Percentiles rank a stretch among this genome's conserved stretches.
These are phyloP conservation scores for Pleurotus pulmonarius DNA, from an alignment of 768 basidiomycete species.

Conservation along the genomic window DNA sequence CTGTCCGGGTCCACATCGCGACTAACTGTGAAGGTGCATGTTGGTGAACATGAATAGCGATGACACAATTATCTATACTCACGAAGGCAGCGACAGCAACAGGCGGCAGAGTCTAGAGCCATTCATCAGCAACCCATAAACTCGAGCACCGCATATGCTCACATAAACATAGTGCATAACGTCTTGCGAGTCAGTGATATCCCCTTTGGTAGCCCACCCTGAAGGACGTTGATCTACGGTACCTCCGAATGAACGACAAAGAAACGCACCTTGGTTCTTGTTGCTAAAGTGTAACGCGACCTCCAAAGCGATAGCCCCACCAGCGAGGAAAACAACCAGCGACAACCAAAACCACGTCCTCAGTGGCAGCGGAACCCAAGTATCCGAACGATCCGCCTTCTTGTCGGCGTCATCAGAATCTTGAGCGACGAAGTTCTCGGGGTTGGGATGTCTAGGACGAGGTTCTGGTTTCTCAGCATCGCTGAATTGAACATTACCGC, in stretches of 20 bases:
- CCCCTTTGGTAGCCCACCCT: conserved; percentile 42
- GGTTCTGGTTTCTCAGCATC: not conserved
- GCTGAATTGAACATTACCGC: not conserved
- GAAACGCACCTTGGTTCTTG: conserved; percentile 37
- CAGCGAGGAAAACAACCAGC: conserved; percentile 32
- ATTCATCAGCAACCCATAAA: not conserved
- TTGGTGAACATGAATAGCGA: too few species aligned
- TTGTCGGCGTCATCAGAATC: not conserved
- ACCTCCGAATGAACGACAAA: not conserved
- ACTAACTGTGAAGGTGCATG: conserved; percentile 27
- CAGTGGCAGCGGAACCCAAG: conserved; percentile 43
- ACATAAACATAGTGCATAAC: conserved; percentile 55
- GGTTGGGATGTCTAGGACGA: not conserved
- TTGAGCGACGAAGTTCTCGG: not conserved
- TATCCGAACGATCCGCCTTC: not conserved
- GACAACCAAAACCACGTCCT: conserved; percentile 44
- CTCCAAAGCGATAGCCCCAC: conserved; percentile 41
- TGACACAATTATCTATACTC: conserved; percentile 9
- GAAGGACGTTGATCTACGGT: not conserved
- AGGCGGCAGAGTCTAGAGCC: conserved; percentile 45
- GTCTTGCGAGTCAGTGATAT: conserved; percentile 25
- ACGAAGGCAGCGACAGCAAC: conserved; percentile 45
- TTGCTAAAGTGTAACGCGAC: conserved; percentile 43
- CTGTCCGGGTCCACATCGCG: conserved; percentile 54
- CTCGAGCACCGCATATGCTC: conserved; percentile 14